Evolutionary conservation across 768 basidiomycete genomes (phyloP).

Genomic region (Boletus edulis): DNA sequence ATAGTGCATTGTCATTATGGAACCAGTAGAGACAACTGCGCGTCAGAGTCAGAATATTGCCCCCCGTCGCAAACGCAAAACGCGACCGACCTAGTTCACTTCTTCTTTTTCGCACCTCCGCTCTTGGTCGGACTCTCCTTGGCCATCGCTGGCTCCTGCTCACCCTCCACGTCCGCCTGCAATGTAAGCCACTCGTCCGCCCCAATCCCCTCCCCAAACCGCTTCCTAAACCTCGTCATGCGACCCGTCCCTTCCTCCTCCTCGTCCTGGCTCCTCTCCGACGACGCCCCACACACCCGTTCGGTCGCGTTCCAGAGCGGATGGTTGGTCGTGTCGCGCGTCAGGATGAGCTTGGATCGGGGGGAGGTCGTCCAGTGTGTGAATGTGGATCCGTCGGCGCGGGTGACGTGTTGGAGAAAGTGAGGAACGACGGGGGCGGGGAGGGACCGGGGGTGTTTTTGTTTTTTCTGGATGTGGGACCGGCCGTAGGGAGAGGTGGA

Average conservation of each 20-base stretch:
- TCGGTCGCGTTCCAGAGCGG: conserved; percentile 79
- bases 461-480: conserved; percentile 77
- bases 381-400: conserved; percentile 87
- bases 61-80: not conserved
- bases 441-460: conserved; percentile 60
- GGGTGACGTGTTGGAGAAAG: conserved; percentile 81
- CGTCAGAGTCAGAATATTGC: not conserved
- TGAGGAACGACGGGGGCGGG: conserved; percentile 85
- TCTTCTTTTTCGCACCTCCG: conserved; percentile 15
- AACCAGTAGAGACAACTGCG: not conserved
- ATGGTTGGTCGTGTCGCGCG: conserved; percentile 87
- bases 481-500: conserved; percentile 82
- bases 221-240: conserved; percentile 74
- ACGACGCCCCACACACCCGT: conserved; percentile 45
- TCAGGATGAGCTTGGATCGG: conserved; percentile 68
- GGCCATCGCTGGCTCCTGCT: conserved; percentile 25
- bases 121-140: conserved; percentile 19
- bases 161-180: conserved; percentile 26
- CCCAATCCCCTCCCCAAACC: conserved; percentile 56
- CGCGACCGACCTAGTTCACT: conserved; percentile 14
- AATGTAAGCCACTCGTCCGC: conserved; percentile 30
- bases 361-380: conserved; percentile 89
- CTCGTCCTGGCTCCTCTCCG: conserved; percentile 51
- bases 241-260: conserved; percentile 73
- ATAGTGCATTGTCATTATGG: no score